phyloP scores from a whole-genome alignment of 352 stramenopile species.

The Phytophthora cryptogea region DNA sequence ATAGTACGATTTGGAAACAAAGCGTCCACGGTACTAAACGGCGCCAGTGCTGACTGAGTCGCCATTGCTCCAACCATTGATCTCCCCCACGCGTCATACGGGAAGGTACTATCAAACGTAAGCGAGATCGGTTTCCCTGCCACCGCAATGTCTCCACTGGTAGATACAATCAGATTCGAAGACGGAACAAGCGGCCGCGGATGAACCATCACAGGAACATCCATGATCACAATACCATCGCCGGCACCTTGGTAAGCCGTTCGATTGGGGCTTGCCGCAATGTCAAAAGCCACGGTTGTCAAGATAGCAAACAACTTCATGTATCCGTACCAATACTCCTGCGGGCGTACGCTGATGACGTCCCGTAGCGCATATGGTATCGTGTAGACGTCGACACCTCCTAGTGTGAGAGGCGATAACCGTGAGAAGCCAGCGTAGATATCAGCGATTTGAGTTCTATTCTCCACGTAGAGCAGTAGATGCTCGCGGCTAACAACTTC shows the following conservation, averaged over 20 bases:
- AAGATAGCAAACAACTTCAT: conserved; percentile 47
- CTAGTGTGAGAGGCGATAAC: conserved; percentile 21
- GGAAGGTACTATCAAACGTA: conserved; percentile 14
- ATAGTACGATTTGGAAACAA: conserved; percentile 10
- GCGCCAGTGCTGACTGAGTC: conserved; percentile 23
- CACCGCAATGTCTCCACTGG: conserved; percentile 13
- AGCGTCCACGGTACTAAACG: conserved; percentile 8
- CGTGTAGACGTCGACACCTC: conserved; percentile 34
- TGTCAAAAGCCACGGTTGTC: conserved; percentile 48
- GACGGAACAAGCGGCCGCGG: conserved; percentile 22
- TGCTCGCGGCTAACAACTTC: conserved; percentile 43
- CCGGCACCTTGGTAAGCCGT: conserved; percentile 35
- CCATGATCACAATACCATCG: conserved; percentile 46
- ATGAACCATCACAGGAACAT: conserved; percentile 43
- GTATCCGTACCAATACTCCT: conserved; percentile 37
- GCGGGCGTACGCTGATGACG: conserved; percentile 32
- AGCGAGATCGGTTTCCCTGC: conserved; percentile 30
- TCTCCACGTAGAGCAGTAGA: conserved; percentile 46
- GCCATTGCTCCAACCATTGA: conserved; percentile 19
- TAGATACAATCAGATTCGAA: conserved; percentile 15
- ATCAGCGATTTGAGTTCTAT: conserved; percentile 36
- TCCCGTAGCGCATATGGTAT: conserved; percentile 42
- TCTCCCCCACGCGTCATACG: conserved; percentile 14
- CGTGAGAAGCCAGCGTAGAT: conserved; percentile 45
- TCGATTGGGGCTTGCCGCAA: conserved; percentile 25